Base-by-base conservation (phyloP, 148 eudicot genomes). In the Pouteria glomerata region DNA sequence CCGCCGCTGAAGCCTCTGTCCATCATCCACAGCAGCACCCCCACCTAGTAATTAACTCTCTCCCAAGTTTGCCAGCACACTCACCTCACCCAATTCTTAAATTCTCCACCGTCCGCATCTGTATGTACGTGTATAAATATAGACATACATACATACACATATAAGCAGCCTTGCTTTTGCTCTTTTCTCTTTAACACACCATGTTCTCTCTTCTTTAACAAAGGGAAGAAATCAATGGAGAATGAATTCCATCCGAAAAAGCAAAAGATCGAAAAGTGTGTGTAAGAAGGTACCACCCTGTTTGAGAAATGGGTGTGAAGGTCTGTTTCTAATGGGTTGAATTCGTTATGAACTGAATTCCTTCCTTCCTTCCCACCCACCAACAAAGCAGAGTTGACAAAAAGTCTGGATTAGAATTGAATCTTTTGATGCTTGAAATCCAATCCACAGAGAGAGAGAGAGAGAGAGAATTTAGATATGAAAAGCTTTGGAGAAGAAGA, bases 1-100 rank as follows among this genome's bases (percentile, higher is more conserved):
- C 79, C 74, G 24, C 75, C 80, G 44, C 72, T 48, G 29, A 63
- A 73, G 35, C 63, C 47, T 45, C 73, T 56, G 37, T 78, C 76
- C 74, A 72, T 75, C 66, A 59, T 72, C 56, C 56, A 33, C 50
- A 6, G 15, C 29, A 13, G 5, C 6, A 19, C 30, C 12, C 29
- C 13, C 3, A 21, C n/a, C n/a, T n/a, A n/a, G n/a, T n/a, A n/a
- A n/a, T n/a, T n/a, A n/a, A n/a, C n/a, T n/a, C n/a, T n/a, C n/a
- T n/a, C n/a, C n/a, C n/a, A n/a, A n/a, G 19, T 27, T 13, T 0
- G 18, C 8, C 35, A 27, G 2, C 35, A 8, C 34, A 10, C 15
- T 2, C 15, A 2, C 10, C 57, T 27, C 62, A 2, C 62, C 44
- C 33, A 34, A 2, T n/a, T 44, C 37, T 30, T 4, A 57, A 57